phyloP scores from a whole-genome alignment of 768 basidiomycete species.

The Crassisporium funariophilum region DNA sequence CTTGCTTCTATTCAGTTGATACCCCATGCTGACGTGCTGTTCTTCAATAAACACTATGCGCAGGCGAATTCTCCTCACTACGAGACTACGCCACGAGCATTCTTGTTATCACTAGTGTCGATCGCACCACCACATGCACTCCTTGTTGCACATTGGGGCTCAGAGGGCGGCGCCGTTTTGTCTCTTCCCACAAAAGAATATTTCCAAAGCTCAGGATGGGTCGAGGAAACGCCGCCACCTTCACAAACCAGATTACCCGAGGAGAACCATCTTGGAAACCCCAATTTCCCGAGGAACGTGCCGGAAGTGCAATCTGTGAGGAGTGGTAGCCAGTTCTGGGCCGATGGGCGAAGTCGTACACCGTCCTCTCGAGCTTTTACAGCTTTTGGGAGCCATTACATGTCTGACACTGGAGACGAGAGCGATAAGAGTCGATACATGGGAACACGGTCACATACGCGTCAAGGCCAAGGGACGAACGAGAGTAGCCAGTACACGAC shows the following conservation, averaged over 20 bases:
- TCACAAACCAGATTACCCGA: conserved; percentile 13
- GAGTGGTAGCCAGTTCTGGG: conserved; percentile 81
- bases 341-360: conserved; percentile 54
- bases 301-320: conserved; percentile 49
- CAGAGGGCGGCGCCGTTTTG: conserved; percentile 77
- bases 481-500: conserved; percentile 32
- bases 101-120: conserved; percentile 71
- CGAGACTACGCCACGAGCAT: conserved; percentile 69
- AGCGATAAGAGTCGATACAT: conserved; percentile 22
- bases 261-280: conserved; percentile 15
- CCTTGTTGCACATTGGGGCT: conserved; percentile 81
- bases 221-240: conserved; percentile 46
- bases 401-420: conserved; percentile 32
- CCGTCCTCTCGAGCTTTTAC: conserved; percentile 61
- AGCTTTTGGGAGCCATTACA: conserved; percentile 33
- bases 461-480: conserved; percentile 28
- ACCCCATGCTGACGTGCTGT: conserved; percentile 82
- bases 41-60: conserved; percentile 74
- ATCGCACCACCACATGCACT: conserved; percentile 73
- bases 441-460: conserved; percentile 20
- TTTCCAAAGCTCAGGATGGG: conserved; percentile 84
- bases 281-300: conserved; percentile 22
- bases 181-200: conserved; percentile 84
- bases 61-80: conserved; percentile 60
- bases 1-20: conserved; percentile 56